phyloP scores from a whole-genome alignment of 768 basidiomycete species.

The Dictyophora rubrovolvata region DNA sequence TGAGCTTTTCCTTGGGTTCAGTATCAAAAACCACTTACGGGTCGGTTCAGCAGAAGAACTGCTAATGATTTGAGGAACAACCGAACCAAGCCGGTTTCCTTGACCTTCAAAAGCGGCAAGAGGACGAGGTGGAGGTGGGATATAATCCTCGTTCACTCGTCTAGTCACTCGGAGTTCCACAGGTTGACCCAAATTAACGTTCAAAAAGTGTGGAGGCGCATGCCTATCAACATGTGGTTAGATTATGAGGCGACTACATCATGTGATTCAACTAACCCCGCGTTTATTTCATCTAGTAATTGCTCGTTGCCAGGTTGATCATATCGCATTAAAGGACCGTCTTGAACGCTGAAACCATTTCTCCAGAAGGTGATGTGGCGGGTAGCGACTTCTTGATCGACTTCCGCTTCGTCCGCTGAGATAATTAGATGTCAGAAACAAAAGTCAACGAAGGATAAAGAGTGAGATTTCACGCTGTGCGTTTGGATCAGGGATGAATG shows the following conservation, averaged over 20 bases:
- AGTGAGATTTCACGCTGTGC: slow-evolving; percentile 17
- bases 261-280: slow-evolving; percentile 45
- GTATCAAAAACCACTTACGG: background rate
- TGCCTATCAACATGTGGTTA: slow-evolving; percentile 31
- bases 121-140: slow-evolving; percentile 40
- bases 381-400: slow-evolving; percentile 46
- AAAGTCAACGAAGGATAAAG: background rate
- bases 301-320: slow-evolving; percentile 65
- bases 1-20: too few relatives aligned
- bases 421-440: background rate
- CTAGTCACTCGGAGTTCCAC: slow-evolving; percentile 76
- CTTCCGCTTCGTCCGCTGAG: slow-evolving; percentile 21
- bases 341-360: slow-evolving; percentile 86
- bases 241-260: background rate
- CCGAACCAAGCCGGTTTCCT: slow-evolving; percentile 76
- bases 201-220: slow-evolving; percentile 69
- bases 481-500: slow-evolving; percentile 65
- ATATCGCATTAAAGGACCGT: slow-evolving; percentile 76
- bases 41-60: slow-evolving; percentile 12
- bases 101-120: slow-evolving; percentile 51
- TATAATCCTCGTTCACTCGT: slow-evolving; percentile 62
- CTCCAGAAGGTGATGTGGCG: slow-evolving; percentile 87
- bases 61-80: slow-evolving; percentile 37
- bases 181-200: slow-evolving; percentile 65
- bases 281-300: slow-evolving; percentile 64